Conservation (phyloP, 768 basidiomycete species). For the Pisolithus marmoratus region DNA sequence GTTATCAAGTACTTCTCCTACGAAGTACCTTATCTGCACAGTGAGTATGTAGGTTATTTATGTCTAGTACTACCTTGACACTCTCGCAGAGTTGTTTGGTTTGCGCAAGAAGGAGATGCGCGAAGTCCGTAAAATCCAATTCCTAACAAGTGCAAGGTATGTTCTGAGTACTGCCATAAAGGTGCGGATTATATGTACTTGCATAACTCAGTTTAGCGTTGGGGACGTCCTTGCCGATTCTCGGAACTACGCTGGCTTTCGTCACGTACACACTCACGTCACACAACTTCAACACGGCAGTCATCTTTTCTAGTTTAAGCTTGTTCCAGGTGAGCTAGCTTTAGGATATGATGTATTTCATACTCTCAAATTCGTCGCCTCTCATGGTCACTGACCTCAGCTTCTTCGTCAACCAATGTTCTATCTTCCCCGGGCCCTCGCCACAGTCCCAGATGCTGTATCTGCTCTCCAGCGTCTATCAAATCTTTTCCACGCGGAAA, state of each 20-base stretch:
- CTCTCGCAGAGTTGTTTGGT: slow-evolving; percentile 42
- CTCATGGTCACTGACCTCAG: slow-evolving; percentile 18
- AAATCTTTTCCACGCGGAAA: slow-evolving; percentile 44
- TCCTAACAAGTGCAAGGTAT: slow-evolving; percentile 59
- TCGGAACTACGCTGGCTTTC: slow-evolving; percentile 63
- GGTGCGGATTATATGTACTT: not conserved
- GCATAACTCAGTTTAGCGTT: slow-evolving; percentile 38
- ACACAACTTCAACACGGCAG: slow-evolving; percentile 52
- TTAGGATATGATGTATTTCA: not conserved
- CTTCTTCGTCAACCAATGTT: slow-evolving; percentile 66
- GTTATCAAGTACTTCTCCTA: slow-evolving; percentile 77
- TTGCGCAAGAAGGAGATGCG: slow-evolving; percentile 50
- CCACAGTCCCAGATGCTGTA: slow-evolving; percentile 57
- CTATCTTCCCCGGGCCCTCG: slow-evolving; percentile 58
- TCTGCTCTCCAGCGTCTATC: slow-evolving; percentile 53
- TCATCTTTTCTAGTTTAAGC: slow-evolving; percentile 63
- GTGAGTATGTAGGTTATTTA: slow-evolving; percentile 30
- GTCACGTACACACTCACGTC: slow-evolving; percentile 56
- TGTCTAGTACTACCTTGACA: not conserved
- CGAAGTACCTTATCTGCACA: slow-evolving; percentile 59
- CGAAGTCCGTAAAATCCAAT: slow-evolving; percentile 51
- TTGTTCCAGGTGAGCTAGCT: slow-evolving; percentile 42
- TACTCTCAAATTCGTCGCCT: not conserved
- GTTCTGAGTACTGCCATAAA: slow-evolving; percentile 7
- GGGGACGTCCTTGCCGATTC: slow-evolving; percentile 54